Base-by-base conservation (phyloP, 2,329 filamentous ascomycete genomes). In the Diaporthe vexans region DNA sequence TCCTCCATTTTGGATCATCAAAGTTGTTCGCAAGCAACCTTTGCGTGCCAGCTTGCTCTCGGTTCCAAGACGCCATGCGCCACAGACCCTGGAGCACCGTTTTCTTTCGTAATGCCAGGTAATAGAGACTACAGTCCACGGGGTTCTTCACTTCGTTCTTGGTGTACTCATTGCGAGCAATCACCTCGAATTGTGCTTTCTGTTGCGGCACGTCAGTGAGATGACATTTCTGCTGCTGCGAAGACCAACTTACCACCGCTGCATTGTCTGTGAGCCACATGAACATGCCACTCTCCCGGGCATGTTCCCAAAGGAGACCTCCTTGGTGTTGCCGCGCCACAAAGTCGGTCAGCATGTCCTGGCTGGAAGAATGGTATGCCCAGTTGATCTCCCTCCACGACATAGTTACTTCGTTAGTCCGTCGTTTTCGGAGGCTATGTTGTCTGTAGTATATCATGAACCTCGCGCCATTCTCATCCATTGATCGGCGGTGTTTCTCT, bases 111-210 rank as follows among this genome's bases (percentile, higher is more conserved):
- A 99, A 88, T 0, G 97, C 96, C 24, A 99, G 88, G 81, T 98
- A 99, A 84, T 94, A 97, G 11, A 99, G 85, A 77, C 93, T 94
- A 83, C 97, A 98, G 79, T 98, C 94, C 11, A 97, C 91, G 0
- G 97, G 97, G 78, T 97, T 96, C 81, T 95, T 97, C 73, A 94
- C 90, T 43, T 98, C 95, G 29, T 91, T 92, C 77, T 94, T 95
- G 21, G 94, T 95, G 82, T 98, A 99, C 80, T 98, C 95, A 77
- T 97, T 98, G 57, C 95, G 92, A 40, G 95, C 97, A 58, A 99
- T 90, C n/a, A 91, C 85, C 81, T 99, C 97, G 76, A 99, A 95
- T 80, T 98, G 94, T 0, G 89, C 83, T 81, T 88, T 91, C 92
- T 94, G 78, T 73, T 54, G 40, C 9, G 21, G 63, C 21, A 21